These are phyloP conservation scores for Suillus variegatus DNA, from an alignment of 768 basidiomycete genomes.

Conservation along the genomic window DNA sequence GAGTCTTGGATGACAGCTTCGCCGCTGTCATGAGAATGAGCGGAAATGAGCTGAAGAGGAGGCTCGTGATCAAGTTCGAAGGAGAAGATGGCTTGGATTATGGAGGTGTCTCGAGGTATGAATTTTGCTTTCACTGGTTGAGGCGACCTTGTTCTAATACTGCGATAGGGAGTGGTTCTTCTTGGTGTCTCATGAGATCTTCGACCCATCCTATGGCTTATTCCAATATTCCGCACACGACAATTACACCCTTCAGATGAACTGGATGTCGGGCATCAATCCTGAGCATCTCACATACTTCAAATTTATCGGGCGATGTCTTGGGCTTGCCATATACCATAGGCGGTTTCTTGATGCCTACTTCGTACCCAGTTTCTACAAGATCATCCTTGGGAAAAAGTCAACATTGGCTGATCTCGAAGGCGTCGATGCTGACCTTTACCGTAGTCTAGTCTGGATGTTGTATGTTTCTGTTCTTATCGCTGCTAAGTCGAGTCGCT, in stretches of 20 bases:
- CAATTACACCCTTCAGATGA: constrained; percentile 81
- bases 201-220: constrained; percentile 80
- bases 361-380: constrained; percentile 80
- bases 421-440: constrained; percentile 66
- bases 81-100: constrained; percentile 82
- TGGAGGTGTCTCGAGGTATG: constrained; percentile 71
- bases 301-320: constrained; percentile 75
- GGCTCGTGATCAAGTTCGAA: constrained; percentile 75
- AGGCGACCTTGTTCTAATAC: constrained; percentile 9
- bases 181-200: constrained; percentile 80
- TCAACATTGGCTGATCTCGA: constrained; percentile 66
- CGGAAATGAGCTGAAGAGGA: constrained; percentile 68
- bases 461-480: constrained; percentile 46
- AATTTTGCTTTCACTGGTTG: not conserved
- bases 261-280: constrained; percentile 73
- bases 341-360: constrained; percentile 78
- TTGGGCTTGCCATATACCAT: constrained; percentile 80
- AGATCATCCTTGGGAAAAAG: constrained; percentile 68
- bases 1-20: constrained; percentile 87
- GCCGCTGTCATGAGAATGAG: constrained; percentile 80
- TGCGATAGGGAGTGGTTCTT: constrained; percentile 79
- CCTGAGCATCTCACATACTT: constrained; percentile 80
- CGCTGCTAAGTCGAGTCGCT: constrained; percentile 4
- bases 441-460: constrained; percentile 74
- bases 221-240: constrained; percentile 82